Percentiles rank a stretch among this genome's conserved stretches.
These are phyloP conservation scores for Phoma sp. DNA, from an alignment of 2,329 filamentous ascomycete species.

Conservation along the genomic window DNA sequence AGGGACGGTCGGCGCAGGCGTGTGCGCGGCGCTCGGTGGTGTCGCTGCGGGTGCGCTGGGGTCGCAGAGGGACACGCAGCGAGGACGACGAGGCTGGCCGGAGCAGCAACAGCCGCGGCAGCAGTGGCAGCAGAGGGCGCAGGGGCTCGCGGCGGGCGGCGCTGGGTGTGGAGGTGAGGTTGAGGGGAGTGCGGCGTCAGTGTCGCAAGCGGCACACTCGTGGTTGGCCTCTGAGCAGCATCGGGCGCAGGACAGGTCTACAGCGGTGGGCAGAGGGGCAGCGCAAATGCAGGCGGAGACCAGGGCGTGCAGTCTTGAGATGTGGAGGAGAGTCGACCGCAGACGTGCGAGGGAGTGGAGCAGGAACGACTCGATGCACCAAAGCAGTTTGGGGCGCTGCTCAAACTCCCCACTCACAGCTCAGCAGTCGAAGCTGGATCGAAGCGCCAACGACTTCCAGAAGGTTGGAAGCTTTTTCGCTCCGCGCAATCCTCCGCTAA, in stretches of 20 bases:
- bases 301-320: slow-evolving; percentile 12
- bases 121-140: not conserved
- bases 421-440: slow-evolving; percentile 8
- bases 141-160: not conserved
- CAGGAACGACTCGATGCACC: slow-evolving; percentile 13
- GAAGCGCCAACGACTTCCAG: slow-evolving; percentile 14
- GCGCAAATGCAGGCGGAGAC: slow-evolving; percentile 12
- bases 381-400: slow-evolving; percentile 12
- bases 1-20: slow-evolving; percentile 1
- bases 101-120: slow-evolving; percentile 2
- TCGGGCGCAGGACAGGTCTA: slow-evolving; percentile 25
- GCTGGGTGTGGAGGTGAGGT: slow-evolving; percentile 19
- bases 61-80: slow-evolving; percentile 3
- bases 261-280: slow-evolving; percentile 2
- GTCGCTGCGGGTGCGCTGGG: not conserved
- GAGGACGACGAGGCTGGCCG: slow-evolving; percentile 1
- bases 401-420: not conserved
- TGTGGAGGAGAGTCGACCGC: slow-evolving; percentile 3
- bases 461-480: slow-evolving; percentile 8
- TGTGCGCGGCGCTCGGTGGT: slow-evolving; percentile 3
- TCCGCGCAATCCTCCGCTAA: slow-evolving; percentile 1
- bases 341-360: slow-evolving; percentile 2
- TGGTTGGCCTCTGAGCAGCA: slow-evolving; percentile 37
- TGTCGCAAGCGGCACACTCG: slow-evolving; percentile 41
- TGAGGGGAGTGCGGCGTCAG: slow-evolving; percentile 28